Evolutionary conservation across 176 grass and related monocot species (phyloP).

Genomic region (Carex parvula): DNA sequence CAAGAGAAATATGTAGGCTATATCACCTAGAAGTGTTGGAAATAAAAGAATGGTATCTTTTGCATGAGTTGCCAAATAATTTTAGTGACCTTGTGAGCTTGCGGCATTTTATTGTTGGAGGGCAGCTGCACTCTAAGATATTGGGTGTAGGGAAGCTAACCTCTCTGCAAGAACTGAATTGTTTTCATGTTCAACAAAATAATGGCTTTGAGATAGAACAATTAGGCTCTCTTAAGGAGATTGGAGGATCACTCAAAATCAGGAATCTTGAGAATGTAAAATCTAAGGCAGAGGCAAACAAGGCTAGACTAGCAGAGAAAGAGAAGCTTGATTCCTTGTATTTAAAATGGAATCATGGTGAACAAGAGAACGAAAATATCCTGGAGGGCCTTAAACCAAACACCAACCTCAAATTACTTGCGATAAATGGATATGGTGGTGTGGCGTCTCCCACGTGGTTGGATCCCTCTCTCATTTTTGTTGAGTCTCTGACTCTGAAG

Average conservation of each 20-base stretch:
- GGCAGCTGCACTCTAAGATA: not conserved
- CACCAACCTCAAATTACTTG: slow-evolving; percentile 21
- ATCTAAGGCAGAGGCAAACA: not conserved
- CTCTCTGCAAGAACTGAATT: not conserved
- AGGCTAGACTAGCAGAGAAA: slow-evolving; percentile 30
- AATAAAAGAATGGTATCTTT: too few relatives aligned
- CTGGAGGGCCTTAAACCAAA: slow-evolving; percentile 37
- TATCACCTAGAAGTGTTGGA: slow-evolving; percentile 45
- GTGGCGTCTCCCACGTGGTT: slow-evolving; percentile 29
- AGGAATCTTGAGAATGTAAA: not conserved
- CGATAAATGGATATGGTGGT: slow-evolving; percentile 16
- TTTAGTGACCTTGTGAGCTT: slow-evolving; percentile 18
- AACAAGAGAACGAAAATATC: not conserved
- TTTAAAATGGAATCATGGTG: slow-evolving; percentile 10
- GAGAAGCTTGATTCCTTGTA: not conserved
- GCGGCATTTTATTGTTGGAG: slow-evolving; percentile 12
- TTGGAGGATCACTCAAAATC: slow-evolving; percentile 16
- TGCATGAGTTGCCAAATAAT: not conserved
- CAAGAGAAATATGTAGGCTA: not conserved
- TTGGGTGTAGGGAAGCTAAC: not conserved
- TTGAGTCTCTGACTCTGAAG: slow-evolving; percentile 27
- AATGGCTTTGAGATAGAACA: not conserved
- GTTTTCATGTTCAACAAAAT: not conserved
- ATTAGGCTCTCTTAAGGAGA: not conserved
- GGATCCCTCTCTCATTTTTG: not conserved